Evolutionary conservation across 805 yeast genomes (phyloP), one percentile per base, ranked within the genome.

Genomic region (Teunomyces gatunensis): DNA sequence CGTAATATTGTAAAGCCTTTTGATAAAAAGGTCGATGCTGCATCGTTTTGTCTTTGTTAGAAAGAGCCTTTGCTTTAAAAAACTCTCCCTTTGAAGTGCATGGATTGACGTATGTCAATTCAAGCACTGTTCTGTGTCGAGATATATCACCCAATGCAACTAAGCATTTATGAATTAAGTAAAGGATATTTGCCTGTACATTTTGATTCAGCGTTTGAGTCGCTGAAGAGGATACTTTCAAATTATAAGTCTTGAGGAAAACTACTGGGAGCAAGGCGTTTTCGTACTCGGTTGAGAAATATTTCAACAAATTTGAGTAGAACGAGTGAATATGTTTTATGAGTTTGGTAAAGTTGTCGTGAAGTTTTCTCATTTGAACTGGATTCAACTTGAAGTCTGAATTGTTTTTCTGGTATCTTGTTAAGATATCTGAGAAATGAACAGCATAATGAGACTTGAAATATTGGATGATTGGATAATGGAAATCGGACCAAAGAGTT

Each of bases 401-500:
- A 29, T 35, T 48, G 52, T 13, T 46, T 55, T 54, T 49, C 52
- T 59, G 47, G 25, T 60, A 52, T 17, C 60, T 47, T 7, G 42
- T 33, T 5, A 51, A 45, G 43, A 56, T 54, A 6, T 56, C 52
- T 12, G 49, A 47, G 45, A 55, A 65, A 27, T 62, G 51, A 11
- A 46, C 57, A 13, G 59, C 64, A 53, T 69, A 76, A 28, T 63
- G 65, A 15, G 61, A 55, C 57, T 79, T 82, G 55, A 75, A 84
- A 58, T 75, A 75, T 54, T 81, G 83, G 50, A 84, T 73, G 2
- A 81, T 76, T 1, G 89, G 89, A 55, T 82, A 81, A 54, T 82
- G 85, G 52, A 85, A 73, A 4, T 80, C 79, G 28, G 70, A 59
- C 90, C 90, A 85, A 17, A 81, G 61, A 4, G 61, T 54, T 44